Percentiles rank a stretch among this genome's conserved stretches.
These are phyloP conservation scores for Atalantia buxifolia DNA, from an alignment of 345 rosid genomes.

Conservation along the genomic window DNA sequence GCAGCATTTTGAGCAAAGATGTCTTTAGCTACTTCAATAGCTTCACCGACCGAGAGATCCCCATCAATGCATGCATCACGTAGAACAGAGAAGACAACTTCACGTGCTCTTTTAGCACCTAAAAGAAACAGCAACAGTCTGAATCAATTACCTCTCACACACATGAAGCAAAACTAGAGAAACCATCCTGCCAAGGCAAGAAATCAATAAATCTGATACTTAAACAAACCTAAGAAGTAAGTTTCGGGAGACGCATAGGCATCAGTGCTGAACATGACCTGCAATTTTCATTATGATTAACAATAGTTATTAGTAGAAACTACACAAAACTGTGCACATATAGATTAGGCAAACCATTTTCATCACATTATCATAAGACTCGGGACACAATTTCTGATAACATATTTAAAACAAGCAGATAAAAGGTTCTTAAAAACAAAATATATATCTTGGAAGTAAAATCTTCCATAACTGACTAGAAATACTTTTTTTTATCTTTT, in stretches of 20 bases:
- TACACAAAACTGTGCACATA: constrained; percentile 7
- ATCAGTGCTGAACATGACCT: constrained; percentile 99
- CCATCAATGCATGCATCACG: constrained; percentile 63
- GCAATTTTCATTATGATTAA: constrained; percentile 30
- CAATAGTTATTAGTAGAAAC: constrained; percentile 13
- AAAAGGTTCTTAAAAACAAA: neutral
- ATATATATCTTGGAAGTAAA: neutral
- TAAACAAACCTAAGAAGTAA: constrained; percentile 70
- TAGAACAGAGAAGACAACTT: constrained; percentile 64
- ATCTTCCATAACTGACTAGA: neutral
- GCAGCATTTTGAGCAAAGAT: constrained; percentile 65
- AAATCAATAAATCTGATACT: neutral
- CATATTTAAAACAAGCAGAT: neutral
- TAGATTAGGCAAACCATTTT: neutral
- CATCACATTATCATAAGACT: neutral
- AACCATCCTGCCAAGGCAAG: neutral
- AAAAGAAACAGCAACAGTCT: constrained; percentile 8
- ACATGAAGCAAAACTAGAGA: neutral
- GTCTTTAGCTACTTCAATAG: constrained; percentile 77
- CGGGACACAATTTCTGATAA: neutral
- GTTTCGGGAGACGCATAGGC: constrained; percentile 93
- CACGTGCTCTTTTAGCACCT: constrained; percentile 91
- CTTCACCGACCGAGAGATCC: constrained; percentile 75
- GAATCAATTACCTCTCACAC: constrained; percentile 5
- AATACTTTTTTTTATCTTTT: neutral